Evolutionary conservation across 2,329 filamentous ascomycete species (phyloP), one percentile per base, ranked within the genome.

Genomic region (Trichoderma pleuroti): DNA sequence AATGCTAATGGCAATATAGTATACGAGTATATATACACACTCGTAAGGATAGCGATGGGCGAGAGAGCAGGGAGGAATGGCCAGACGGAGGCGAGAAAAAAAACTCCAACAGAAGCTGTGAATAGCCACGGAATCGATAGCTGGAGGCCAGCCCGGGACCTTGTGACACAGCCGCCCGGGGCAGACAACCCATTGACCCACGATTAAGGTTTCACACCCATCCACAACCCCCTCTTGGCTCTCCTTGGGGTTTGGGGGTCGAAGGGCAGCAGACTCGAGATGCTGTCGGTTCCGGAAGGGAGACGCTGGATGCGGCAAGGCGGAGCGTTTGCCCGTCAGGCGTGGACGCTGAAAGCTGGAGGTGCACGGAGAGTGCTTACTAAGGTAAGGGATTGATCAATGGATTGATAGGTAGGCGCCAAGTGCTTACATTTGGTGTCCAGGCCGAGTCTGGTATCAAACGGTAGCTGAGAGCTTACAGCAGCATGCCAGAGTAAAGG

Each of bases 191-290:
- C 24, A 36, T 57, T 57, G 56, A 68, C 63, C 39, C 42, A 42
- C 56, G 62, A 70, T 64, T 70, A 65, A 56, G 52, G 68, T 70
- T 70, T 70, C 68, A 70, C 60, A 59, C 56, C 66, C 67, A 62
- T 56, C 42, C 57, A 59, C 64, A 42, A 59, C 64, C 32, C 64
- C 64, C 21, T 24, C 21, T 52, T 32, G 56, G 18, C 56, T 21
- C 42, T 62, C 67, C 32, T 62, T 32, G 34, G 59, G 36, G 14
- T 42, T 42, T 42, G 36, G 39, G 36, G 34, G 59, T 54, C 64
- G 32, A 56, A 24, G 32, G 32, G 49, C 49, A n/a, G 10, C 32
- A 65, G 68, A 24, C 21, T 46, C 46, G 60, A 42, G 57, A 49
- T 36, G 56, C 24, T 39, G 52, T 42, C 21, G 67, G 16, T 63